Evolutionary conservation across 2,329 filamentous ascomycete genomes (phyloP).

Genomic region (Aspergillus novofumigatus): DNA sequence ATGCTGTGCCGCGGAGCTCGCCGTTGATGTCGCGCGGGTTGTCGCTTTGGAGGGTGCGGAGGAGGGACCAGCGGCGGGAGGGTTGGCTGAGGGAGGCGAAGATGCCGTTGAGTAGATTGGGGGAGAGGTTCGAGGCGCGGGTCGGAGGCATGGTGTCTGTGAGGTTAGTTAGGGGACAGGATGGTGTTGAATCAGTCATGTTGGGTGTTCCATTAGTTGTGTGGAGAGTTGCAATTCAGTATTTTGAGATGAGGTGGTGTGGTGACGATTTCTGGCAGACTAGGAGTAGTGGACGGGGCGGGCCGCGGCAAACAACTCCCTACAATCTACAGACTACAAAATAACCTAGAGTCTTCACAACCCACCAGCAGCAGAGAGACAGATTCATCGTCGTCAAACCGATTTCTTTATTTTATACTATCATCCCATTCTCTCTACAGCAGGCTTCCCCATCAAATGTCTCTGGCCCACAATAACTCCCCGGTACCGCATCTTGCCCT

Average conservation of each 20-base stretch:
- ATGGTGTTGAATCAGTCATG: neutral
- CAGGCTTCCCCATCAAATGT: constrained; percentile 7
- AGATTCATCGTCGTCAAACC: neutral
- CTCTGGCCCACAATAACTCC: constrained; percentile 38
- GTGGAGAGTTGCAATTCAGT: neutral
- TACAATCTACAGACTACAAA: no score
- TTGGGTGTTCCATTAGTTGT: neutral
- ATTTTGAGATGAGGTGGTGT: neutral
- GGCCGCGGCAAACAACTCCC: neutral
- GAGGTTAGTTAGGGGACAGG: neutral
- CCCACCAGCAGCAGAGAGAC: no score
- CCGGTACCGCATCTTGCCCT: constrained; percentile 45
- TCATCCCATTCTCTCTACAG: neutral
- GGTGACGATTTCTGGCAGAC: neutral
- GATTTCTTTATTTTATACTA: neutral
- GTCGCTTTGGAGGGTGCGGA: constrained; percentile 37
- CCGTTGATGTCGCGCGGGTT: constrained; percentile 41
- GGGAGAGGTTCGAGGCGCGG: constrained; percentile 8
- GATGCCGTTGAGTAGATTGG: constrained; percentile 17
- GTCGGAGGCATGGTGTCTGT: neutral
- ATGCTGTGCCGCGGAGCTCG: constrained; percentile 37
- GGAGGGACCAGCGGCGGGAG: constrained; percentile 32
- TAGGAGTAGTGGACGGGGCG: neutral
- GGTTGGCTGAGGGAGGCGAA: constrained; percentile 27
- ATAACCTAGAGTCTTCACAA: neutral